Base-by-base conservation (phyloP, 805 yeast genomes). In the Barnettozyma botsteinii region DNA sequence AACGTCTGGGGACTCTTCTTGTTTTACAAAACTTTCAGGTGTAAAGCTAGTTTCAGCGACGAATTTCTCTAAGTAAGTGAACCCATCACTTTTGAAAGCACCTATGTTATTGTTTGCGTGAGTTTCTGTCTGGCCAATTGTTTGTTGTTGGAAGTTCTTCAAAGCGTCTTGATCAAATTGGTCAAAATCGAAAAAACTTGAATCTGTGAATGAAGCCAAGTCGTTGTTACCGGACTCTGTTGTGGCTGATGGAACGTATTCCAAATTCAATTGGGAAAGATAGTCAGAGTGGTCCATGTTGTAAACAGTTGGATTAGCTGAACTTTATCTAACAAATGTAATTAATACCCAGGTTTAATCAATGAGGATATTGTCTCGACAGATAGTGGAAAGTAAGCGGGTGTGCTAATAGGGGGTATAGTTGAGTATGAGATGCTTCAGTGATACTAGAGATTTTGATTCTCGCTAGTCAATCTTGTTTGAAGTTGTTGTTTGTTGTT, bases 141-240 rank as follows among this genome's bases (percentile, higher is more conserved):
- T 12, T 21, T 25, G 36, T 23, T 36, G 37, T 33, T 33, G 42
- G 24, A 26, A 35, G 17, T 23, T 37, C 20, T 38, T 45, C 15
- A 32, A 25, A 8, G 31, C 20, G 31, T 33, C 42, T 26, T 42
- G 21, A 41, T 41, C 41, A 39, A 50, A 50, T 35, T 42, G 47
- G 27, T 54, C 56, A 32, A 54, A 53, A 35, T 54, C 55, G 21
- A 54, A 48, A 38, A 54, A 53, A 7, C 45, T 39, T 2, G 50
- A 26, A 32, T 53, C 53, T 5, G 49, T 42, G 37, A 53, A 51
- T 9, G 49, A 38, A 4, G 49, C 24, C 21, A 53, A 41, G 20
- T 51, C 57, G 4, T 23, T 33, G 17, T 15, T 17, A n/a, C n/a
- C n/a, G 12, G n/a, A 21, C 20, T 31, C 37, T 9, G 5, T 33